Base-by-base conservation (phyloP, 2,329 filamentous ascomycete genomes). In the Hypoxylon sp. region DNA sequence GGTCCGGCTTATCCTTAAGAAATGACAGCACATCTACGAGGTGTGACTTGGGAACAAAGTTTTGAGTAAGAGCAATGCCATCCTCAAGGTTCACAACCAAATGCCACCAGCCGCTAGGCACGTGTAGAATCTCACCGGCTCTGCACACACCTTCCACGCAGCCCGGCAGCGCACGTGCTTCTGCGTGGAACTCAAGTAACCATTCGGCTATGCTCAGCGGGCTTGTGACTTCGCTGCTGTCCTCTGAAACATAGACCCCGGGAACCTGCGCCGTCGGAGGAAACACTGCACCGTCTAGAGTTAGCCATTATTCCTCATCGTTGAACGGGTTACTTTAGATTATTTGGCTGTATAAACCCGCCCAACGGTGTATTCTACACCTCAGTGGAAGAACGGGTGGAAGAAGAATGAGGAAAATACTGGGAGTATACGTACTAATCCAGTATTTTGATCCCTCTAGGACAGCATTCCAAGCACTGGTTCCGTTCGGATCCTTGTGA, bases 161-260 rank as follows among this genome's bases (percentile, higher is more conserved):
- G 10, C 91, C 92, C 0, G 89, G 86, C 1, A 89, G 88, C 54
- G 81, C 82, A 53, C 94, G 87, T 8, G 94, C 95, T 73, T 94
- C 91, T 1, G 85, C 86, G 74, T 98, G 95, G 77, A 97, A 98
- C 26, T 90, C 89, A 13, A 98, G 84, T 6, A 98, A 85, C 91
- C 95, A 98, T 79, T 98, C 94, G n/a, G 94, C 93, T 70, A 98
- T 97, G 78, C 92, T 97, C 10, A 98, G 85, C 1, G 94, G 95
- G 55, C 91, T 93, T 0, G 94, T 98, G 52, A 98, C 94, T 78
- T 98, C 94, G 74, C 92, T 94, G 74, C 92, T 91, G 74, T 98
- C 95, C 39, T 89, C 84, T 4, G 92, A 96, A 43, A 97, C 92
- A 71, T 91, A 97, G 37, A 98, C 94, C 3, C 94, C 94, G 0